Conservation (phyloP, 2,329 filamentous ascomycete genomes). For the Ophiostoma ulmi region DNA sequence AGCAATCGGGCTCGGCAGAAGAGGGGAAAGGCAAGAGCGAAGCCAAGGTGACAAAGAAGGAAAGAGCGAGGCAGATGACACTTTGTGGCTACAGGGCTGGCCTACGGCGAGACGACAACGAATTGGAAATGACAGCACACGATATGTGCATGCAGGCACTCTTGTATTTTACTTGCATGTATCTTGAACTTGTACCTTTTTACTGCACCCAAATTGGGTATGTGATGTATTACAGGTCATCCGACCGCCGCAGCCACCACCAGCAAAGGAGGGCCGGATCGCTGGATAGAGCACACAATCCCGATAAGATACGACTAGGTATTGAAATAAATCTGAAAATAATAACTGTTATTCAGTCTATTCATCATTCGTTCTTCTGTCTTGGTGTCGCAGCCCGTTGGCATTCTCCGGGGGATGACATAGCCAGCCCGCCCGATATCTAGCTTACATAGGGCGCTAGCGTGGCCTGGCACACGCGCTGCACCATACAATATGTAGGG, state of each 20-base stretch:
- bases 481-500: background rate
- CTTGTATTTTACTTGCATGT: background rate
- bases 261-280: background rate
- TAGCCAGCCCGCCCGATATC: slow-evolving; percentile 12
- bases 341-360: background rate
- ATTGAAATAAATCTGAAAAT: background rate
- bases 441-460: background rate
- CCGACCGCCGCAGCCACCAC: background rate
- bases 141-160: background rate
- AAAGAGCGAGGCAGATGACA: background rate
- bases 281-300: background rate
- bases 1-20: slow-evolving; percentile 4
- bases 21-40: slow-evolving; percentile 4
- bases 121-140: slow-evolving; percentile 2
- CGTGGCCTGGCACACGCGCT: background rate
- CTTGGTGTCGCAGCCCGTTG: background rate
- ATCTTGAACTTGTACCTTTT: background rate
- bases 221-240: background rate
- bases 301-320: background rate
- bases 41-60: slow-evolving; percentile 6
- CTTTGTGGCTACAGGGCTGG: background rate
- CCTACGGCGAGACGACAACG: slow-evolving; percentile 3
- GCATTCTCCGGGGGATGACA: slow-evolving; percentile 13
- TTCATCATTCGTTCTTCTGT: background rate
- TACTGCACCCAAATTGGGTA: background rate